phyloP scores from a whole-genome alignment of 2,329 filamentous ascomycete genomes.

The Ophiostoma pallidulum region DNA sequence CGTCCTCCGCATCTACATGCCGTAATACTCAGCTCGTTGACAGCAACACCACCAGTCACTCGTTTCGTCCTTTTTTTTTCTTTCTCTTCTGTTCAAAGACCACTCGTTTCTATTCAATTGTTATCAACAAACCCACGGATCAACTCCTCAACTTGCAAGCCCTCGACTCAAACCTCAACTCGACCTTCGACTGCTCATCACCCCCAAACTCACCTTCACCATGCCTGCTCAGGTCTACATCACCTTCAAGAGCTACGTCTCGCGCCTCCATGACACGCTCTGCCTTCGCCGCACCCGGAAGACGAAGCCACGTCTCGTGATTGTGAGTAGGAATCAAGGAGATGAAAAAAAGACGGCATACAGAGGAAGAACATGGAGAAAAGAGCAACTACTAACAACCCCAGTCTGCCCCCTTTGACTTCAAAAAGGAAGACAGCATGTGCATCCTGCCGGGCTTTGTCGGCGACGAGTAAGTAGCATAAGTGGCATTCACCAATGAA shows the following conservation, averaged over 20 bases:
- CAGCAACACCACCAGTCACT: background rate
- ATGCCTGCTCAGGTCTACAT: conserved; percentile 22
- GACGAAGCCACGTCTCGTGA: conserved; percentile 33
- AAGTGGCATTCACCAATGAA: too few relatives aligned
- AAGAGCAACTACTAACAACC: background rate
- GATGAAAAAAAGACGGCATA: conserved; percentile 20
- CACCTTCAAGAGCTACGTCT: conserved; percentile 35
- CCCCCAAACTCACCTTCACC: too few relatives aligned
- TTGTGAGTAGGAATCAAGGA: conserved; percentile 36
- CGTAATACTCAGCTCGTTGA: background rate
- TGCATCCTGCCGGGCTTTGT: conserved; percentile 42
- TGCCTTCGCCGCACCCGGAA: conserved; percentile 34
- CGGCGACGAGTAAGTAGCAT: conserved; percentile 47
- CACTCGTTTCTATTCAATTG: conserved; percentile 3
- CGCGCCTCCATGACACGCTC: conserved; percentile 35
- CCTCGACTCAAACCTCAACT: background rate
- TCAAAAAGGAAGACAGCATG: conserved; percentile 42
- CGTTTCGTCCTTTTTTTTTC: background rate
- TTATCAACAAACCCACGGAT: too few relatives aligned
- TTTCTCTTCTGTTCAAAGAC: too few relatives aligned
- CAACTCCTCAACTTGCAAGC: too few relatives aligned
- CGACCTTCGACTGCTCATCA: background rate
- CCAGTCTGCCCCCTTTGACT: conserved; percentile 50
- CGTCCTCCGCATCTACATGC: conserved; percentile 1
- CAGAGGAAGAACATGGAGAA: background rate